A percentile compares a stretch with the other conserved stretches of the same genome.
phyloP scores from a whole-genome alignment of 192 early-diverging fungal genomes.

The Backusella parvicylindrica region DNA sequence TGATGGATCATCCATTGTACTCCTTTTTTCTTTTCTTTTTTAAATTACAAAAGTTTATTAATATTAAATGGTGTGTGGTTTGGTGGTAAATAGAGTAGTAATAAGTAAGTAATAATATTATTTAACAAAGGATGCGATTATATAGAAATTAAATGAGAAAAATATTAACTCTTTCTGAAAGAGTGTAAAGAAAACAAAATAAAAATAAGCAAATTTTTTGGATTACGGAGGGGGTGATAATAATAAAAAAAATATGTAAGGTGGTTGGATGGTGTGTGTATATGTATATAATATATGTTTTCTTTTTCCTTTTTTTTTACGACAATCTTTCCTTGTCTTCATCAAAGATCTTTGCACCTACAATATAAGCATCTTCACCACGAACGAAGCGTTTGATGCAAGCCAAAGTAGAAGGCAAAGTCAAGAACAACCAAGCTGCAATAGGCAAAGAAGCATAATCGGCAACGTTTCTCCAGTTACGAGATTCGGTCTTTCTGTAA shows the following conservation, averaged over 20 bases:
- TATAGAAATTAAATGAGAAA: neutral
- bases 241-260: neutral
- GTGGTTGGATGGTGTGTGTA: neutral
- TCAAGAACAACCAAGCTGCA: constrained; percentile 49
- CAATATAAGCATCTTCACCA: constrained; percentile 36
- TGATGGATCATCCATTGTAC: neutral
- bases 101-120: neutral
- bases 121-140: constrained; percentile 1
- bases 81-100: neutral
- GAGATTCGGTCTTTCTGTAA: constrained; percentile 27
- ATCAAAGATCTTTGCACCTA: constrained; percentile 36
- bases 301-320: neutral
- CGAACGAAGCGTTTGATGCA: constrained; percentile 36
- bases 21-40: neutral
- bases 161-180: neutral
- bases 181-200: neutral
- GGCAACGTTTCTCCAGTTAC: constrained; percentile 30
- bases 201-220: neutral
- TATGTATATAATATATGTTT: neutral
- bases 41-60: neutral
- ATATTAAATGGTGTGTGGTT: neutral
- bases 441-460: constrained; percentile 44
- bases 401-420: constrained; percentile 44
- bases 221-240: neutral
- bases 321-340: constrained; percentile 17